Evolutionary conservation across 1,139 yeast species (phyloP).

Genomic region (Lodderomyces metapsilosis): DNA sequence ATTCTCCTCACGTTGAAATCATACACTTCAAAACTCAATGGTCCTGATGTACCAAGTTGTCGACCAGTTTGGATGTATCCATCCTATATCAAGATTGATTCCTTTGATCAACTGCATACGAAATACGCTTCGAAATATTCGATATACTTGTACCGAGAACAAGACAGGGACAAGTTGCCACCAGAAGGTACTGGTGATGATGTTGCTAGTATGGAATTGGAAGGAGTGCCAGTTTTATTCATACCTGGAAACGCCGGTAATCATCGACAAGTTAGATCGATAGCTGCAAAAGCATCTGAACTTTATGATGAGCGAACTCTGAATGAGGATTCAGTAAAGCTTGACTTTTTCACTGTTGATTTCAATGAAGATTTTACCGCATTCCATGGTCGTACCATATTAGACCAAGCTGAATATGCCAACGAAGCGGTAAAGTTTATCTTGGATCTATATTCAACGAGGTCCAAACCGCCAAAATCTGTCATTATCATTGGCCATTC

Average conservation of each 20-base stretch:
- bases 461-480: constrained; percentile 54
- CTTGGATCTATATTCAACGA: constrained; percentile 53
- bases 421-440: constrained; percentile 86
- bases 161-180: constrained; percentile 58
- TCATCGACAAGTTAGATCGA: constrained; percentile 81
- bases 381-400: constrained; percentile 87
- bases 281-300: constrained; percentile 77
- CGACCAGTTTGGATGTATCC: constrained; percentile 71
- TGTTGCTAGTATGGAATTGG: constrained; percentile 23
- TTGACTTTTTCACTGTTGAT: constrained; percentile 87
- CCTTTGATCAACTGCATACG: constrained; percentile 71
- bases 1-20: constrained; percentile 6
- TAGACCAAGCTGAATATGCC: constrained; percentile 91
- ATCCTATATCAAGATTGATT: constrained; percentile 67
- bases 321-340: constrained; percentile 27
- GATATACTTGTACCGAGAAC: constrained; percentile 76
- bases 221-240: constrained; percentile 85
- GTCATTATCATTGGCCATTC: constrained; percentile 89
- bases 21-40: constrained; percentile 14
- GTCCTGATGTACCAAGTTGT: constrained; percentile 46
- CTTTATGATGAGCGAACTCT: constrained; percentile 35
- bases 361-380: constrained; percentile 97
- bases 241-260: constrained; percentile 99
- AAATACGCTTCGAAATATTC: constrained; percentile 77
- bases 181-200: constrained; percentile 19